Conservation (phyloP, 129 eudicot genomes). For the Flaveria brownii region DNA sequence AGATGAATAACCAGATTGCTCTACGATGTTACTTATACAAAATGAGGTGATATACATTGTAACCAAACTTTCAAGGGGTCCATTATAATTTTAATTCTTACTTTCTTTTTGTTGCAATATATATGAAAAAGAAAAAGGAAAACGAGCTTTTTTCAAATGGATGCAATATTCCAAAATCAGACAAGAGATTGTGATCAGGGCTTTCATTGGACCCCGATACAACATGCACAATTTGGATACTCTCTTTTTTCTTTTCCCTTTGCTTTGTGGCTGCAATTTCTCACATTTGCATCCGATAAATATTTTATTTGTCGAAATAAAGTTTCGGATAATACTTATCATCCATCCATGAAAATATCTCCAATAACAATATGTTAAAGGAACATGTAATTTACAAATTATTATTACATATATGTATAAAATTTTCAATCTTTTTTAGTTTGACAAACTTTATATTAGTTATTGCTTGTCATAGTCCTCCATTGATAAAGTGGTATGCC, state of each 20-base stretch:
- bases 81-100: neutral
- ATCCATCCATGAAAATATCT: too few species aligned
- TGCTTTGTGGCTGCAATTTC: conserved; percentile 34
- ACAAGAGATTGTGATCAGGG: conserved; percentile 40
- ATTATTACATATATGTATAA: too few species aligned
- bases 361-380: too few species aligned
- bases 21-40: neutral
- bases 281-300: neutral
- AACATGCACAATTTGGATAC: conserved; percentile 33
- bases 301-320: neutral
- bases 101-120: neutral
- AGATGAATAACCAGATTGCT: too few species aligned
- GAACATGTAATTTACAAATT: too few species aligned
- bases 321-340: neutral
- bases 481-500: too few species aligned
- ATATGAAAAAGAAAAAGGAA: neutral
- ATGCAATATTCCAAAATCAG: conserved; percentile 33
- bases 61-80: neutral
- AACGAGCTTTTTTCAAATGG: conserved; percentile 16
- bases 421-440: too few species aligned
- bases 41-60: conserved; percentile 1
- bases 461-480: too few species aligned
- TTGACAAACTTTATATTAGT: too few species aligned
- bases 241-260: conserved; percentile 19
- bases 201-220: conserved; percentile 39